Evolutionary conservation across 768 basidiomycete genomes (phyloP).

Genomic region (Boletus reticuloceps): DNA sequence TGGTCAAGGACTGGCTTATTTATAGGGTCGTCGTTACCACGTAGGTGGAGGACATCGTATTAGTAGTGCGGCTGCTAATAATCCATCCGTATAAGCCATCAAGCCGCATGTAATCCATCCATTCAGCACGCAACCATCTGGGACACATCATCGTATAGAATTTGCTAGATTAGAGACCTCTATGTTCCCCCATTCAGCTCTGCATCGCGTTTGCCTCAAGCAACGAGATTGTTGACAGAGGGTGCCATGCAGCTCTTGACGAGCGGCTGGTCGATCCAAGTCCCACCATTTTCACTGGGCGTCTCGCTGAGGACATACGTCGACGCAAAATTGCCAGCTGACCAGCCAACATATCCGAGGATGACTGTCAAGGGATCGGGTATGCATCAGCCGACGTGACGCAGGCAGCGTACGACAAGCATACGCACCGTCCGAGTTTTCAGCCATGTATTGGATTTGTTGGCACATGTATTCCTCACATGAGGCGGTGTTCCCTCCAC

Average conservation of each 20-base stretch:
- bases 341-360: conserved; percentile 12
- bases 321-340: conserved; percentile 7
- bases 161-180: too few species aligned
- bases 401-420: neutral
- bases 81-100: too few species aligned
- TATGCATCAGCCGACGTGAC: neutral
- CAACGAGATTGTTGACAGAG: conserved; percentile 1
- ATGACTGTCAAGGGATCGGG: neutral
- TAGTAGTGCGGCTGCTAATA: too few species aligned
- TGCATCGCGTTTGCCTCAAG: neutral
- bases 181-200: too few species aligned
- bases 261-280: conserved; percentile 6
- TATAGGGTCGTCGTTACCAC: too few species aligned
- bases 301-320: conserved; percentile 11
- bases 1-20: too few species aligned
- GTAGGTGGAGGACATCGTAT: too few species aligned
- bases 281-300: neutral
- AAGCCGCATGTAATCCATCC: too few species aligned
- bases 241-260: conserved; percentile 10
- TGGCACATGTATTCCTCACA: conserved; percentile 36
- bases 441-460: conserved; percentile 6
- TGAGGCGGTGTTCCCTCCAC: conserved; percentile 49
- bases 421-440: conserved; percentile 13
- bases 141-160: too few species aligned
- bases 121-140: too few species aligned